A percentile compares a stretch with the other conserved stretches of the same genome.
These are phyloP conservation scores for Centrapalus pauciflorus DNA, from an alignment of 129 eudicot genomes.

Conservation along the genomic window DNA sequence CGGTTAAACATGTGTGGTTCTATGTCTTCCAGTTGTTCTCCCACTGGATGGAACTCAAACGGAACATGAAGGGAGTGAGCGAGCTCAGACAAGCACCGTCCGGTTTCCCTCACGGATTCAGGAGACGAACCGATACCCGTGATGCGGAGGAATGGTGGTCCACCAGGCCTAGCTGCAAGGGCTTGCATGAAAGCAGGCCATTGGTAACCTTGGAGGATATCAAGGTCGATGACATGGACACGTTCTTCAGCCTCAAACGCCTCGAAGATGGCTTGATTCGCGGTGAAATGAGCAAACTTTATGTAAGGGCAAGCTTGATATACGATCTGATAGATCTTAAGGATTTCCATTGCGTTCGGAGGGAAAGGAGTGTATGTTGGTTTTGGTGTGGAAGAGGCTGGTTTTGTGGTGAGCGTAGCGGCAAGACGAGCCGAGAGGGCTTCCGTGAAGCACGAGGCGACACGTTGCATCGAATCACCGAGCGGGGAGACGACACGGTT, in stretches of 20 bases:
- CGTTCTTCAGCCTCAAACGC: conserved; percentile 71
- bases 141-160: conserved; percentile 64
- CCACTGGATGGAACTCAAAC: conserved; percentile 66
- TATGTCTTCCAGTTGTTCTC: conserved; percentile 50
- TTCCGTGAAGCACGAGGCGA: conserved; percentile 73
- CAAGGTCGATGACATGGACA: conserved; percentile 69
- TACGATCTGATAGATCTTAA: conserved; percentile 64
- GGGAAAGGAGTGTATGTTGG: conserved; percentile 59
- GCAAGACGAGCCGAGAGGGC: conserved; percentile 67
- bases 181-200: conserved; percentile 91
- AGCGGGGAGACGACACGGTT: conserved; percentile 65
- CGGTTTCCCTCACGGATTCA: conserved; percentile 57
- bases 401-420: conserved; percentile 55
- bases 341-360: conserved; percentile 59
- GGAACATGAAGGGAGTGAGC: conserved; percentile 68
- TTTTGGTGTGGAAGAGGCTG: conserved; percentile 34
- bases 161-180: conserved; percentile 65
- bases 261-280: conserved; percentile 72
- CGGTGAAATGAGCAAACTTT: conserved; percentile 76
- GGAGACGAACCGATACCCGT: conserved; percentile 64
- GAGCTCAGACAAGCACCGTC: conserved; percentile 56
- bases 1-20: conserved; percentile 75
- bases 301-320: conserved; percentile 81
- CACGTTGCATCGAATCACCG: conserved; percentile 89
- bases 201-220: conserved; percentile 75